Evolutionary conservation across 345 rosid genomes (phyloP), one percentile per base, ranked within the genome.

Genomic region (Acer negundo): DNA sequence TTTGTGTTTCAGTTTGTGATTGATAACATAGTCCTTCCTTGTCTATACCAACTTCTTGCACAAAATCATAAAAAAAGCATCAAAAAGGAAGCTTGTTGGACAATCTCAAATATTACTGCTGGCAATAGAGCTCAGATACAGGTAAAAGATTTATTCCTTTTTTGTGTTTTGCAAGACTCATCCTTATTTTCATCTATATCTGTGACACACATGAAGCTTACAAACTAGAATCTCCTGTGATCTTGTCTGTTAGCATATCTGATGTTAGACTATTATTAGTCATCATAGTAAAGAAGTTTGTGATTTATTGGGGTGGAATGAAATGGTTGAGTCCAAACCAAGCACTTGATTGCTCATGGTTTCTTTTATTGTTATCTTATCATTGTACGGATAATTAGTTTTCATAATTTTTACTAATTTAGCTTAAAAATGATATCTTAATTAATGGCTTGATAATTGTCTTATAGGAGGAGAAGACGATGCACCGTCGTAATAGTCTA

Each of bases 81-180:
- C 3, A 93, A 93, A 84, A 93, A 93, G 53, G 97, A 91, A 84
- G 97, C 97, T 55, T 91, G 97, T 79, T 89, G 97, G 97, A 93
- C 95, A n/a, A 87, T 93, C 80, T 93, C 97, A 35, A 93, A 93
- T 88, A 90, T 93, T 67, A 91, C 96, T 71, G 97, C 97, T 67
- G 96, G 96, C 56, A 93, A 90, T 80, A 86, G 70, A 84, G 58
- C 74, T 82, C 97, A 93, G 80, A 91, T 93, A 80, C 94, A 93
- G 97, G 97, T 93, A 82, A 62, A 67, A 35, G 17, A 4, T 71
- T 72, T 17, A 10, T 71, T 72, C 24, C 35, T 2, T 22, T 73
- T 58, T 26, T 44, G 55, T 44, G 35, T 44, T 63, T 58, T 62
- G 40, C 53, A 71, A n/a, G 67, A 74, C 15, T 49, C 28, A 15